These are phyloP conservation scores for Knufia petricola DNA, from an alignment of 2,329 filamentous ascomycete species.

Conservation along the genomic window DNA sequence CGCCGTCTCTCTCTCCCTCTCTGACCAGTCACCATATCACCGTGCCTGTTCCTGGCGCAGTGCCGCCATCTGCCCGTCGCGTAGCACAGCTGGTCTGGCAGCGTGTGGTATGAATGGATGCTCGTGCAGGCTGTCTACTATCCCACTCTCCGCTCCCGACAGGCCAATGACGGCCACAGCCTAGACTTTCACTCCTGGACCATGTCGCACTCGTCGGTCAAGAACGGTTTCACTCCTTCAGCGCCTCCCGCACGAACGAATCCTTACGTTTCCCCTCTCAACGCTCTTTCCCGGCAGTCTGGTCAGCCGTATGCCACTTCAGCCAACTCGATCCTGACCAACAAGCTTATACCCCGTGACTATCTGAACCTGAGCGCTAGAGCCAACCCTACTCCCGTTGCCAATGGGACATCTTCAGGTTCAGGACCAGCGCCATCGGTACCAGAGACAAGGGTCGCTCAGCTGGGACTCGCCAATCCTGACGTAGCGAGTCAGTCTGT, in stretches of 20 bases:
- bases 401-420: conserved; percentile 1
- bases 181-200: conserved; percentile 7
- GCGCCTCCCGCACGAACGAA: conserved; percentile 14
- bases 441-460: neutral
- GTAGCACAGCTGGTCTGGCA: conserved; percentile 19
- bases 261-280: conserved; percentile 14
- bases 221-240: conserved; percentile 14
- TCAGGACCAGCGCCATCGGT: neutral
- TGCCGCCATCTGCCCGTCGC: conserved; percentile 10
- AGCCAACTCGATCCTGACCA: conserved; percentile 14
- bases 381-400: conserved; percentile 7
- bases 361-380: too few relatives aligned
- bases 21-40: too few relatives aligned
- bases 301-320: conserved; percentile 15
- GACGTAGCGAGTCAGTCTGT: neutral
- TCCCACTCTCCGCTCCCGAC: conserved; percentile 11
- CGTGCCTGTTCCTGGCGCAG: conserved; percentile 8
- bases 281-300: conserved; percentile 11
- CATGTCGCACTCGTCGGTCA: conserved; percentile 17
- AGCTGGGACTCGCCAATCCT: neutral
- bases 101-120: conserved; percentile 15
- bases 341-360: conserved; percentile 29
- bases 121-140: conserved; percentile 11
- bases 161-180: conserved; percentile 11
- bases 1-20: too few relatives aligned